Evolutionary conservation across 1,284 basidiomycete species (phyloP).

Genomic region (Golubevia sp.): DNA sequence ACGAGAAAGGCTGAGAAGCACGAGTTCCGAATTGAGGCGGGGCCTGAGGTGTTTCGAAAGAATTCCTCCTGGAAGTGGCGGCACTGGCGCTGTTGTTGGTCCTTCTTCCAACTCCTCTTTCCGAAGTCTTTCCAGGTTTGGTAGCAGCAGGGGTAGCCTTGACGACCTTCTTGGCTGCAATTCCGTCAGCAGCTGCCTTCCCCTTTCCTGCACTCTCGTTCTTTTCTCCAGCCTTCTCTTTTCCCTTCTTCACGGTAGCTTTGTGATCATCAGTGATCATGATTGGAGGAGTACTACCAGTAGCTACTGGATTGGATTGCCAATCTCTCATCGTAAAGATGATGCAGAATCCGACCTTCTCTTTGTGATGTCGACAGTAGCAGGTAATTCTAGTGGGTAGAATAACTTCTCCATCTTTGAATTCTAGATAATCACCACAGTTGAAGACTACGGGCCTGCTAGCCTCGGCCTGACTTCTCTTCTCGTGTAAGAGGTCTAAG

Average conservation of each 20-base stretch:
- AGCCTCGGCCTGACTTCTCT: constrained; percentile 49
- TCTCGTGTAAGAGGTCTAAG: constrained; percentile 3
- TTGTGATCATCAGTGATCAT: constrained; percentile 93
- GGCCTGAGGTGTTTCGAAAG: neutral
- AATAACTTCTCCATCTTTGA: constrained; percentile 82
- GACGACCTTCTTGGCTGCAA: neutral
- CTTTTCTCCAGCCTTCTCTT: neutral
- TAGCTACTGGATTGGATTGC: constrained; percentile 79
- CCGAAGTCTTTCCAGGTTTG: neutral
- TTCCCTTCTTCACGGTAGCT: constrained; percentile 73
- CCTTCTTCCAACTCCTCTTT: neutral
- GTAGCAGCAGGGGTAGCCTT: neutral
- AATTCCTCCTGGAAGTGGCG: neutral
- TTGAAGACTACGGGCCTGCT: constrained; percentile 72
- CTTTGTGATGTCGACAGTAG: constrained; percentile 97
- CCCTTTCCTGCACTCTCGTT: neutral
- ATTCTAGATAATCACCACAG: constrained; percentile 86
- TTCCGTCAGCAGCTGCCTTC: neutral
- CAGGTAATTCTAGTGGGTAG: constrained; percentile 95
- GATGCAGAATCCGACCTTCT: constrained; percentile 92
- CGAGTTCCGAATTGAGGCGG: neutral
- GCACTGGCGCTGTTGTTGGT: neutral
- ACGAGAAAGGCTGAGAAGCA: too few species aligned
- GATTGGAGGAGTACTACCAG: constrained; percentile 84
- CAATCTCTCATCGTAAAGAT: constrained; percentile 86